These are phyloP conservation scores for Sporisorium exsertum DNA, from an alignment of 1,284 basidiomycete species.

Conservation along the genomic window DNA sequence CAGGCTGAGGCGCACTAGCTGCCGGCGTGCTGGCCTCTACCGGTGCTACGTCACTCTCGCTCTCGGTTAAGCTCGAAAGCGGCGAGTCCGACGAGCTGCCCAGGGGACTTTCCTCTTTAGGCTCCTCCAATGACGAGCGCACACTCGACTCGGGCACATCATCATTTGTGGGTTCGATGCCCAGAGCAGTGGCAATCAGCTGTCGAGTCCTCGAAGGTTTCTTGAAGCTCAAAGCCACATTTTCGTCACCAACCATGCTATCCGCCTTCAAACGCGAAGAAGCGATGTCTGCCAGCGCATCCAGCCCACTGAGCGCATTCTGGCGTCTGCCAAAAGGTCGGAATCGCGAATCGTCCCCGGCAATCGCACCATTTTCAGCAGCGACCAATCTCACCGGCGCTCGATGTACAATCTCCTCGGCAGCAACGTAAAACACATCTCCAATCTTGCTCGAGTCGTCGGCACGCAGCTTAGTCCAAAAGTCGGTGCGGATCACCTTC, in stretches of 20 bases:
- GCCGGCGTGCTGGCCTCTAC: background rate
- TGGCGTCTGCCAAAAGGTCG: constrained; percentile 42
- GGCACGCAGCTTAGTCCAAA: constrained; percentile 76
- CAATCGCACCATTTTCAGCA: constrained; percentile 12
- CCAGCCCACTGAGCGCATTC: constrained; percentile 37
- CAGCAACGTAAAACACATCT: constrained; percentile 46
- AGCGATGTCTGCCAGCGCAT: constrained; percentile 46
- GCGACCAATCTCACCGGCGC: constrained; percentile 22
- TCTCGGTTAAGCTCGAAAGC: constrained; percentile 38
- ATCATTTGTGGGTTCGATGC: constrained; percentile 36
- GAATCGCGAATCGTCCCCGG: constrained; percentile 21
- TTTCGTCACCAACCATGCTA: constrained; percentile 1
- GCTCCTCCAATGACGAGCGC: constrained; percentile 23
- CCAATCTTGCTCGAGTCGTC: constrained; percentile 43
- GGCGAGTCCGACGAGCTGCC: constrained; percentile 18
- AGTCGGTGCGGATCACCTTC: constrained; percentile 88
- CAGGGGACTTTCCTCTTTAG: constrained; percentile 4
- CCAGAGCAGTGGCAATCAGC: constrained; percentile 38
- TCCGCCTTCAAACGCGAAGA: constrained; percentile 27
- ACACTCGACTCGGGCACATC: constrained; percentile 50
- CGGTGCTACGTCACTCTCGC: constrained; percentile 14
- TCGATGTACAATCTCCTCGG: constrained; percentile 21
- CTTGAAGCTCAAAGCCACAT: constrained; percentile 13
- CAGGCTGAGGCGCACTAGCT: background rate
- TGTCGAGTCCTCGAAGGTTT: constrained; percentile 35